Percentiles rank a stretch among this genome's conserved stretches.
Evolutionary conservation across 2,329 filamentous ascomycete species (phyloP).

Genomic region (Aaosphaeria pasadenensis): DNA sequence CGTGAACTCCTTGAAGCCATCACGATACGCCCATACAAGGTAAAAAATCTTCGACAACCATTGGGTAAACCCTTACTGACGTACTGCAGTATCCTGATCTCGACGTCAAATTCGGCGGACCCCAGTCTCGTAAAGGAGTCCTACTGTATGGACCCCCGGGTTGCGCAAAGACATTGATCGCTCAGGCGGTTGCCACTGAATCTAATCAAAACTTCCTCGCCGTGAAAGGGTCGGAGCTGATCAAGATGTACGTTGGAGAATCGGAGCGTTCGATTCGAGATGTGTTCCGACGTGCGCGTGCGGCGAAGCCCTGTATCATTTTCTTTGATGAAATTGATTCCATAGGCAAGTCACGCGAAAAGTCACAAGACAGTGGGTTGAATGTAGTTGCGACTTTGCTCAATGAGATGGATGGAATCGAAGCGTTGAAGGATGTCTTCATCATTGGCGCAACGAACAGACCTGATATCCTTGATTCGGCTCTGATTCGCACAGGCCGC

Average conservation of each 20-base stretch:
- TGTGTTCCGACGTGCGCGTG: constrained; percentile 79
- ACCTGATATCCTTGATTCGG: constrained; percentile 80
- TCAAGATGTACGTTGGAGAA: constrained; percentile 97
- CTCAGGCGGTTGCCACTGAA: constrained; percentile 87
- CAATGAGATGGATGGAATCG: constrained; percentile 95
- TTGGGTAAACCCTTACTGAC: constrained; percentile 8
- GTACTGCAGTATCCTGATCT: constrained; percentile 31
- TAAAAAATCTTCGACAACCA: constrained; percentile 21
- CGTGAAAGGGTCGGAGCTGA: constrained; percentile 87
- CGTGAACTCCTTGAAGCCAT: constrained; percentile 61
- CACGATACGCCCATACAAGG: constrained; percentile 57
- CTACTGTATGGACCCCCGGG: constrained; percentile 90
- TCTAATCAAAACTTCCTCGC: constrained; percentile 91
- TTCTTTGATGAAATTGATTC: constrained; percentile 97
- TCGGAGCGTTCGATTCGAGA: constrained; percentile 83
- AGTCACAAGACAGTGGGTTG: constrained; percentile 54
- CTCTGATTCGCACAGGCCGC: constrained; percentile 78
- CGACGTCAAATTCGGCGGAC: constrained; percentile 31
- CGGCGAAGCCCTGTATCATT: constrained; percentile 86
- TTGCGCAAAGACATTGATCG: constrained; percentile 90
- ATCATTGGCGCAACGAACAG: constrained; percentile 91
- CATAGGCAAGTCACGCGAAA: constrained; percentile 62
- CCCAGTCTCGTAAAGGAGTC: constrained; percentile 68
- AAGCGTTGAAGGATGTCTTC: constrained; percentile 76
- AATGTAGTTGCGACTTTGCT: constrained; percentile 87